Percentiles rank a stretch among this genome's conserved stretches.
These are phyloP conservation scores for Coemansia sp. DNA, from an alignment of 192 early-diverging fungal genomes.

Conservation along the genomic window DNA sequence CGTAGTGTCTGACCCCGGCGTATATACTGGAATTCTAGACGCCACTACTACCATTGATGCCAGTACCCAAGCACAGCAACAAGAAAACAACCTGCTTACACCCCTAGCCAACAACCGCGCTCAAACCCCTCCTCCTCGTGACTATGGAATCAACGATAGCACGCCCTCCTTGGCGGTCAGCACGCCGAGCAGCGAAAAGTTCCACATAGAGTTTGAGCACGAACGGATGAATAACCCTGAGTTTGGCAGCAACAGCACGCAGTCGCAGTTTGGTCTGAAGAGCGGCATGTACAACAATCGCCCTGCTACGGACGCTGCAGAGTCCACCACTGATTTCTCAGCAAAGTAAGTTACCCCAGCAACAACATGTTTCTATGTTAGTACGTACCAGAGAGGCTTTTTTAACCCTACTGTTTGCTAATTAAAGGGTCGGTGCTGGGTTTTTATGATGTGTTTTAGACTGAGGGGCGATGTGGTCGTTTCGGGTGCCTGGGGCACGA, in stretches of 20 bases:
- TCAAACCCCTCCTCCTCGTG: conserved; percentile 13
- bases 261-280: conserved; percentile 37
- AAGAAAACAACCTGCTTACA: conserved; percentile 13
- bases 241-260: conserved; percentile 12
- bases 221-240: conserved; percentile 12
- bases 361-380: not conserved
- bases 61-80: not conserved
- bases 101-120: conserved; percentile 9
- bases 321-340: conserved; percentile 27
- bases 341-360: conserved; percentile 22
- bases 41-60: not conserved
- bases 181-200: conserved; percentile 26
- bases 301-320: not conserved
- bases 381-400: not conserved
- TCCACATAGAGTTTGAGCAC: conserved; percentile 28
- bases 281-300: conserved; percentile 35
- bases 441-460: conserved; percentile 15
- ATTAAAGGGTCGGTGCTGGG: not conserved
- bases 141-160: conserved; percentile 18
- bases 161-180: conserved; percentile 24
- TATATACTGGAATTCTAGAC: conserved; percentile 16
- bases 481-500: conserved; percentile 30
- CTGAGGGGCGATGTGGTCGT: conserved; percentile 38
- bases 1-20: conserved; percentile 37
- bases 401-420: not conserved